Conservation (phyloP, 164 flowering plant species). For the Taxillus chinensis region DNA sequence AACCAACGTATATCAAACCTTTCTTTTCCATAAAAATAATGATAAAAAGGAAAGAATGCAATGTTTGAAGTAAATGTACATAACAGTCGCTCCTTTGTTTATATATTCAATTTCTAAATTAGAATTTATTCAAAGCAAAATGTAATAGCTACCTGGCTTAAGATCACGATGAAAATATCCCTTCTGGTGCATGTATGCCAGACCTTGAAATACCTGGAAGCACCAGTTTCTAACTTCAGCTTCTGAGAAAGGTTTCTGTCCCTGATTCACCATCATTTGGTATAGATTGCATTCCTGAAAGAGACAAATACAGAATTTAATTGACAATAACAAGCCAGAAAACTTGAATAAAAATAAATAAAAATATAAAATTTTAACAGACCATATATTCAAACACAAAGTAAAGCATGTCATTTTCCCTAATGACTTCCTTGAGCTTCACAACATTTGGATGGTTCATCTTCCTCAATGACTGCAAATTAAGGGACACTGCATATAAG, state of each 20-base stretch:
- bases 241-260: constrained; percentile 59
- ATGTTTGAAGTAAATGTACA: too few relatives aligned
- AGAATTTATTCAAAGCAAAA: too few relatives aligned
- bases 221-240: constrained; percentile 90
- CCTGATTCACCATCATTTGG: constrained; percentile 81
- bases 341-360: neutral
- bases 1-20: too few relatives aligned
- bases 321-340: neutral
- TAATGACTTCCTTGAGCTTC: constrained; percentile 95
- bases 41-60: too few relatives aligned
- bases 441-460: constrained; percentile 94
- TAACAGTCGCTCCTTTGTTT: too few relatives aligned
- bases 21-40: too few relatives aligned
- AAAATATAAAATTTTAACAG: neutral
- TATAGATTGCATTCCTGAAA: constrained; percentile 87
- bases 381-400: constrained; percentile 98
- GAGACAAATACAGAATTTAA: neutral
- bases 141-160: constrained; percentile 43
- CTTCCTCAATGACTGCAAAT: constrained; percentile 71
- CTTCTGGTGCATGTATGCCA: constrained; percentile 88
- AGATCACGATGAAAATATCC: constrained; percentile 78
- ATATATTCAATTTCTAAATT: too few relatives aligned
- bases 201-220: constrained; percentile 97
- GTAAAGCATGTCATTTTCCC: constrained; percentile 77
- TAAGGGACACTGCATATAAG: neutral